Base-by-base conservation (phyloP, 1,284 basidiomycete genomes). In the Inonotus obliquus region DNA sequence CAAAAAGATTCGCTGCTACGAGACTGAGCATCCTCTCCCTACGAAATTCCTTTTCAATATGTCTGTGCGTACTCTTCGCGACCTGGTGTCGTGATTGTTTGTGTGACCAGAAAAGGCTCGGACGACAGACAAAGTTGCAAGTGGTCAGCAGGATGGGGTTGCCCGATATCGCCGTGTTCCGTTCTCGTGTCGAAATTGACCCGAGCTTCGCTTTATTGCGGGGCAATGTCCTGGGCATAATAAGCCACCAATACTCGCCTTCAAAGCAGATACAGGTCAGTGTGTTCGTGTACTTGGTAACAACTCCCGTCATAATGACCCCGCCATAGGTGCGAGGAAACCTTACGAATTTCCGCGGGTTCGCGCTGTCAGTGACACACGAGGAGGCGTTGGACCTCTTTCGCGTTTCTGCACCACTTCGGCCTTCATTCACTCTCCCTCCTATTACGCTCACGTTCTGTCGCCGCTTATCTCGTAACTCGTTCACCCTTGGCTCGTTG, bases 191-290 rank as follows among this genome's bases (percentile, higher is more conserved):
- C 41, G 11, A 25, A 14, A 21, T n/a, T 23, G 49, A 49, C 23
- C 25, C 53, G 32, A 44, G 29, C 13, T 38, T 58, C 45, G 41
- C 27, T 54, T 19, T 54, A n/a, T 44, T 62, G 19, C 55, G 54
- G 48, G 77, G 76, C 7, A 78, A 78, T 59, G 53, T 85, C 4
- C 65, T 79, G 41, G 79, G 79, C 29, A 82, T 81, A 0, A 60
- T 84, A 25, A 77, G 76, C 59, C 80, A 83, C 65, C 81, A 81
- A 58, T 81, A 76, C 67, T 79, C 76, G 11, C 78, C 79, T 2
- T 72, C 75, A 17, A 51, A 44, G 71, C 9, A 63, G 60, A 13
- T 70, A 69, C 48, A 73, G 72, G 38, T 67, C 73, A 21, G 68
- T 69, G 6, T 7, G 59, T 66, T 23, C 70, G 72, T 41, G 59